Evolutionary conservation across 1,139 yeast genomes (phyloP).

Genomic region (Geotrichum bryndzae): DNA sequence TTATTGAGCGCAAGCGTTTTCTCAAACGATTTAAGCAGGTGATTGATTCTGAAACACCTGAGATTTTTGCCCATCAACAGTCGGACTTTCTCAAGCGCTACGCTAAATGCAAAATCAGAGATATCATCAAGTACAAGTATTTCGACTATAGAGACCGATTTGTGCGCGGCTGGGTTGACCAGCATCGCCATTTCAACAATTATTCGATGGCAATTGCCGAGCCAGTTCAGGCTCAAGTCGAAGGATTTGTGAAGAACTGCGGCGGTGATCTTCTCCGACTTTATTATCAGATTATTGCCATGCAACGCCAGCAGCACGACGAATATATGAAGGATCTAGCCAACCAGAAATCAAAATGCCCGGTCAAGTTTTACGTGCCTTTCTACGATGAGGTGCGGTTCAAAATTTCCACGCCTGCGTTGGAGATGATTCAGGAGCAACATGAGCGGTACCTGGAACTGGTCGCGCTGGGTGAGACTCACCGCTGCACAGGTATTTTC

Average conservation of each 20-base stretch:
- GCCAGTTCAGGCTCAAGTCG: constrained; percentile 12
- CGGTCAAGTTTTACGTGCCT: constrained; percentile 17
- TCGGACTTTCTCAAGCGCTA: constrained; percentile 14
- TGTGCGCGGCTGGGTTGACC: constrained; percentile 19
- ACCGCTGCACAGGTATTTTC: constrained; percentile 17
- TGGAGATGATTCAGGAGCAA: constrained; percentile 19
- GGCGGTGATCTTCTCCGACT: constrained; percentile 16
- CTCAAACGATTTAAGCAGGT: constrained; percentile 15
- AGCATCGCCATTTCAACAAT: constrained; percentile 19
- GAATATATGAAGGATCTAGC: constrained; percentile 5
- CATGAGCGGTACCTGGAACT: constrained; percentile 17
- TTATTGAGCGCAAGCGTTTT: constrained; percentile 11
- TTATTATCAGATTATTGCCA: constrained; percentile 9
- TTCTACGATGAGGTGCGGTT: constrained; percentile 17
- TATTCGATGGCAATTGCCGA: constrained; percentile 19
- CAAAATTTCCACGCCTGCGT: constrained; percentile 15
- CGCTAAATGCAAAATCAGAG: constrained; percentile 9
- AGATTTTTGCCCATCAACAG: constrained; percentile 16
- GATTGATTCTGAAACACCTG: constrained; percentile 19
- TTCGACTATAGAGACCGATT: constrained; percentile 15
- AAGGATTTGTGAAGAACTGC: constrained; percentile 9
- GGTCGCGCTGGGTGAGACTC: constrained; percentile 9
- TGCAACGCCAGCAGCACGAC: constrained; percentile 7
- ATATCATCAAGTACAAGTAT: constrained; percentile 15
- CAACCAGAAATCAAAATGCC: constrained; percentile 11